These are phyloP conservation scores for Auriculariales sp. DNA, from an alignment of 768 basidiomycete species.

Conservation along the genomic window DNA sequence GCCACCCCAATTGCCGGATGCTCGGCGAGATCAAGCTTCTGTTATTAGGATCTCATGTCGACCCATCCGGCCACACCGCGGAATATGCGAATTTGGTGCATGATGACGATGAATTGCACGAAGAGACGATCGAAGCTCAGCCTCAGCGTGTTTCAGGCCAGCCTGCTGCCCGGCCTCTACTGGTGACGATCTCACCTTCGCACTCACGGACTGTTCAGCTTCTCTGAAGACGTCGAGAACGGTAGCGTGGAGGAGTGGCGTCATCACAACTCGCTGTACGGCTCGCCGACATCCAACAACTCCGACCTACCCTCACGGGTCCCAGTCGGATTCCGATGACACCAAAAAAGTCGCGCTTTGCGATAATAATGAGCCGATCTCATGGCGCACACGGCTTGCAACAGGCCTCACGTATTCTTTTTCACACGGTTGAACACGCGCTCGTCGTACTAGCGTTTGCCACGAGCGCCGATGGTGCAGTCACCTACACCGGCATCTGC, in stretches of 20 bases:
- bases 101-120: conserved; percentile 3
- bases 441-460: conserved; percentile 62
- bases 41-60: neutral
- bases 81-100: neutral
- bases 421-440: conserved; percentile 36
- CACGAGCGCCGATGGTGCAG: conserved; percentile 53
- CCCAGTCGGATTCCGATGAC: too few species aligned
- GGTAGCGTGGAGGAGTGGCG: neutral
- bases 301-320: too few species aligned
- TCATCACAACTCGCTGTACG: neutral
- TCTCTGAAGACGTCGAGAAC: too few species aligned
- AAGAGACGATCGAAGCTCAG: neutral
- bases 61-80: neutral
- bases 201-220: too few species aligned
- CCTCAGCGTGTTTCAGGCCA: too few species aligned
- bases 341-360: too few species aligned
- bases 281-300: neutral
- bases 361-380: too few species aligned
- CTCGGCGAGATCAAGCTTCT: neutral
- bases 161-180: too few species aligned
- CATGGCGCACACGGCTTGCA: too few species aligned
- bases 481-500: conserved; percentile 79
- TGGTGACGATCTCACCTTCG: too few species aligned
- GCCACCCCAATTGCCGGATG: neutral
- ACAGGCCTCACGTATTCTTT: too few species aligned